Conservation (phyloP, 768 basidiomycete genomes). For the Agrocybe praecox region DNA sequence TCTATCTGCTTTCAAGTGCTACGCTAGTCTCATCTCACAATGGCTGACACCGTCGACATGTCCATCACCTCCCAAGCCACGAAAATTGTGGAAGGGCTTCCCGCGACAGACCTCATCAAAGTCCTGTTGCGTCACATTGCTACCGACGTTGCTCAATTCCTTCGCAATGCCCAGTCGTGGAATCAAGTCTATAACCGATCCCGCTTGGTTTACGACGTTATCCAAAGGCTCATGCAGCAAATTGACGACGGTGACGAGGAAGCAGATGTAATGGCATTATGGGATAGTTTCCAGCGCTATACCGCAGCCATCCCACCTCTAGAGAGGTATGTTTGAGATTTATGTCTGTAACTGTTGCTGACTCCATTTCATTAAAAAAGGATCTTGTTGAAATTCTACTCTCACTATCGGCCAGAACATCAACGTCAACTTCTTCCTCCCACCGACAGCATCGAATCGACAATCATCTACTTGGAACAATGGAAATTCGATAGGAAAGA, state of each 20-base stretch:
- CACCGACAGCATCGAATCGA: background rate
- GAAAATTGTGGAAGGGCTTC: constrained; percentile 9
- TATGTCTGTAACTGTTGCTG: background rate
- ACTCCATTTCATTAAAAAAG: background rate
- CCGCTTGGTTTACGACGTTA: constrained; percentile 19
- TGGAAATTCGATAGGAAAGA: background rate
- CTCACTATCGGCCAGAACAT: background rate
- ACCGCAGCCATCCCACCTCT: constrained; percentile 20
- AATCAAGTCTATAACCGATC: constrained; percentile 17
- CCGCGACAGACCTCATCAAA: constrained; percentile 21
- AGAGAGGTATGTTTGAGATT: constrained; percentile 13
- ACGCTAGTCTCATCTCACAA: background rate
- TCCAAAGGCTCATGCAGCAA: constrained; percentile 18
- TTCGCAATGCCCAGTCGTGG: constrained; percentile 17
- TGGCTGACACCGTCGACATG: constrained; percentile 3
- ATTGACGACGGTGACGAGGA: constrained; percentile 9
- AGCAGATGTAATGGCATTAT: constrained; percentile 4
- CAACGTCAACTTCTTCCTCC: background rate
- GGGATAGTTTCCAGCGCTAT: constrained; percentile 15
- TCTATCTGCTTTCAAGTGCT: no score
- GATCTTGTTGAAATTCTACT: constrained; percentile 5
- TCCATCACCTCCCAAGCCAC: constrained; percentile 6
- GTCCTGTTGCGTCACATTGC: constrained; percentile 19
- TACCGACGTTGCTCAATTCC: constrained; percentile 12
- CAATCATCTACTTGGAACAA: background rate